phyloP scores from a whole-genome alignment of 208 protist species.

The Strigomonas oncopelti region DNA sequence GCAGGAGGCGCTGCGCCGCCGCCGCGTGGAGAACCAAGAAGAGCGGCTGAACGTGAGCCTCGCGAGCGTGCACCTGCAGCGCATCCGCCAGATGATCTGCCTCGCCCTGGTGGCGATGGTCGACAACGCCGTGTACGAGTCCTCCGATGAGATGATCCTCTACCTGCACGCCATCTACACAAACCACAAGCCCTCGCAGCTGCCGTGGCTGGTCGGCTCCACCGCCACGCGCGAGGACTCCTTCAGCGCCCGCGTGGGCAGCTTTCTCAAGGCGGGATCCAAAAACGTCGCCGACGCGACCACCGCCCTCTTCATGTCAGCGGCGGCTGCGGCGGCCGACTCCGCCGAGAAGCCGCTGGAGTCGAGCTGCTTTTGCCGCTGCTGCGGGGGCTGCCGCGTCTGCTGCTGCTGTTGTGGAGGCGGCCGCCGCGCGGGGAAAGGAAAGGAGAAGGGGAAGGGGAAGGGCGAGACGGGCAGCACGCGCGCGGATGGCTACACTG shows the following conservation, averaged over 20 bases:
- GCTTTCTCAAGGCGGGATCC: not conserved
- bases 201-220: not conserved
- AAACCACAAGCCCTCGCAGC: not conserved
- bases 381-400: not conserved
- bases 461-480: conserved; percentile 14
- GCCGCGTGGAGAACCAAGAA: not conserved
- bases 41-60: conserved; percentile 39
- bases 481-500: conserved; percentile 20
- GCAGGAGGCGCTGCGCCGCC: conserved; percentile 3
- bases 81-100: conserved; percentile 66
- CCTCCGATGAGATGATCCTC: conserved; percentile 60
- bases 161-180: conserved; percentile 48
- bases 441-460: too few species aligned
- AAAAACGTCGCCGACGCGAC: not conserved
- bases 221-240: not conserved
- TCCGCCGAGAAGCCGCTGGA: not conserved
- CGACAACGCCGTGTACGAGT: conserved; percentile 34
- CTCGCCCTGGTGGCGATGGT: conserved; percentile 37
- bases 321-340: not conserved
- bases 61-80: conserved; percentile 47
- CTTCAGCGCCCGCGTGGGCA: not conserved
- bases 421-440: not conserved
- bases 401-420: not conserved
- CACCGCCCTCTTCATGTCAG: not conserved
- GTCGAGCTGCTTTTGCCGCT: conserved; percentile 15